Evolutionary conservation across 2,329 filamentous ascomycete genomes (phyloP).

Genomic region (Calonectria hongkongensis): DNA sequence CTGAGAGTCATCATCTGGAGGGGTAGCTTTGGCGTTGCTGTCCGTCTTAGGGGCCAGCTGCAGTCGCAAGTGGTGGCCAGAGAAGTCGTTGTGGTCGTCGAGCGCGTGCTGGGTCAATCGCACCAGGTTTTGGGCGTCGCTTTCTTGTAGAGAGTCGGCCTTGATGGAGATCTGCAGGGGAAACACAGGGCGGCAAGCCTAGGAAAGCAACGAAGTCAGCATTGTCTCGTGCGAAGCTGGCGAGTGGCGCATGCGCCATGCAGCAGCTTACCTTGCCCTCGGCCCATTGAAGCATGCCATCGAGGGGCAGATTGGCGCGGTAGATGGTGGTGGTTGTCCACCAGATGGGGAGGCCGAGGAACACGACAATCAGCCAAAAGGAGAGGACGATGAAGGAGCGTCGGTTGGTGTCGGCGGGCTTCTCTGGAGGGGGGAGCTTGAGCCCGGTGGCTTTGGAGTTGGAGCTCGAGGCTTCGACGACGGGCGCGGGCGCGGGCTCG

Average conservation of each 20-base stretch:
- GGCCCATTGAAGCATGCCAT: constrained; percentile 93
- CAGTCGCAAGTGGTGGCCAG: constrained; percentile 84
- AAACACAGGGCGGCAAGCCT: constrained; percentile 93
- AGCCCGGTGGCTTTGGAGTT: constrained; percentile 30
- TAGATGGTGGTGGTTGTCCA: constrained; percentile 96
- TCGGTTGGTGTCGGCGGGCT: constrained; percentile 78
- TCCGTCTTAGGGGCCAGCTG: constrained; percentile 57
- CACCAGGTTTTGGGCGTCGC: constrained; percentile 83
- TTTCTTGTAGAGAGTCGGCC: constrained; percentile 77
- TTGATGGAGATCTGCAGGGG: constrained; percentile 88
- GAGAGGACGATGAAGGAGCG: constrained; percentile 86
- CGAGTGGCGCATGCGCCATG: constrained; percentile 39
- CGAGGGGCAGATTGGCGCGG: constrained; percentile 86
- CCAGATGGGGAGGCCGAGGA: constrained; percentile 94
- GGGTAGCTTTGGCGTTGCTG: constrained; percentile 38
- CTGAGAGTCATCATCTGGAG: constrained; percentile 64
- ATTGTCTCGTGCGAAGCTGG: not conserved
- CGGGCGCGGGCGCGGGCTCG: constrained; percentile 43
- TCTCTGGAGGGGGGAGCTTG: constrained; percentile 84
- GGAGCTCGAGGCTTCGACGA: constrained; percentile 30
- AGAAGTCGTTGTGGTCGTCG: constrained; percentile 90
- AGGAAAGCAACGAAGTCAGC: constrained; percentile 32
- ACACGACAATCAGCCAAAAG: constrained; percentile 91
- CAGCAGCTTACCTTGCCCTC: constrained; percentile 83
- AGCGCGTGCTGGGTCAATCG: constrained; percentile 89